phyloP scores from a whole-genome alignment of 805 yeast genomes.

The Isabelozyma rhagii region DNA sequence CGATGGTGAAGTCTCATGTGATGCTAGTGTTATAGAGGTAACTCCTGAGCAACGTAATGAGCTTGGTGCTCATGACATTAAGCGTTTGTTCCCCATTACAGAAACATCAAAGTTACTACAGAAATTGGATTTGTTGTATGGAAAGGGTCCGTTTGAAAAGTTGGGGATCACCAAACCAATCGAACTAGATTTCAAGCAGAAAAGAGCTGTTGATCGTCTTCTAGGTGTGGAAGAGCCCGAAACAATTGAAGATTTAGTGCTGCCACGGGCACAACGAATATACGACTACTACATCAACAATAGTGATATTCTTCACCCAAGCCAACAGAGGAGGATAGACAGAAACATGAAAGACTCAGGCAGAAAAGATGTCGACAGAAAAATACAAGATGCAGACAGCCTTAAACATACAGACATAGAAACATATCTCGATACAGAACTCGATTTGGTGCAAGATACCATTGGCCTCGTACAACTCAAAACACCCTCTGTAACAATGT shows the following conservation, averaged over 20 bases:
- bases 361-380: not conserved
- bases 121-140: constrained; percentile 18
- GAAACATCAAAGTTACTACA: constrained; percentile 21
- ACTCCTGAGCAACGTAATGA: not conserved
- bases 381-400: not conserved
- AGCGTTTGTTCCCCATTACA: constrained; percentile 24
- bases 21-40: constrained; percentile 32
- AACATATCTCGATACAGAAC: not conserved
- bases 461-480: constrained; percentile 36
- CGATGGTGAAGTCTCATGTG: constrained; percentile 43
- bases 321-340: too few species aligned
- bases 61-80: constrained; percentile 15
- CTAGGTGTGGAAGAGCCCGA: not conserved
- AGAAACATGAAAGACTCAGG: too few species aligned
- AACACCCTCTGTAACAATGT: constrained; percentile 13
- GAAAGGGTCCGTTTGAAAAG: constrained; percentile 3
- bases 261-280: constrained; percentile 5
- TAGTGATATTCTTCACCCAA: too few species aligned
- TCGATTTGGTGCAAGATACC: constrained; percentile 36
- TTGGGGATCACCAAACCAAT: constrained; percentile 36
- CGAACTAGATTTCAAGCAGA: constrained; percentile 14
- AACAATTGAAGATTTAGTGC: not conserved
- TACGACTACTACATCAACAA: constrained; percentile 2
- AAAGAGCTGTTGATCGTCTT: not conserved
- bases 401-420: not conserved